Percentiles rank a stretch among this genome's conserved stretches.
phyloP scores from a whole-genome alignment of 2,329 filamentous ascomycete genomes.

The Ceratocystis cubensis region DNA sequence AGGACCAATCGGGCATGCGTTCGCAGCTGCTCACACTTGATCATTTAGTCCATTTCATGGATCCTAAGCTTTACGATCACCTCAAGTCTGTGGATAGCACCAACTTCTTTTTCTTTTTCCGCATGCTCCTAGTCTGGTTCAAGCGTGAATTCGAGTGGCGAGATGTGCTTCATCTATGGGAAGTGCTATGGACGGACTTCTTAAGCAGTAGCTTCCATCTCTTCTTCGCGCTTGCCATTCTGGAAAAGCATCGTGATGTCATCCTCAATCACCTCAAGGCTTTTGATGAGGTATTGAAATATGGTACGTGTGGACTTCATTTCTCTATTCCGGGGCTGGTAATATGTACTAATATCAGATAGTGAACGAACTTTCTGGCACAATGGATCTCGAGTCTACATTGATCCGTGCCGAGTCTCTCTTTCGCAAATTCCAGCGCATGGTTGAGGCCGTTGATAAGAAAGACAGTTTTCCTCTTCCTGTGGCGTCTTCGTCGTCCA shows the following conservation, averaged over 20 bases:
- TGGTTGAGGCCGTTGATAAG: conserved; percentile 84
- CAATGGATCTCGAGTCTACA: conserved; percentile 78
- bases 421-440: conserved; percentile 75
- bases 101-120: conserved; percentile 99
- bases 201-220: conserved; percentile 82
- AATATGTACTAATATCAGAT: conserved; percentile 9
- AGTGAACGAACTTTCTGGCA: conserved; percentile 93
- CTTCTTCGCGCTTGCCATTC: conserved; percentile 82
- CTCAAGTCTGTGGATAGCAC: conserved; percentile 84
- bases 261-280: conserved; percentile 90
- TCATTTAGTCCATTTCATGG: conserved; percentile 91
- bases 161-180: conserved; percentile 82
- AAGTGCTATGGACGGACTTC: conserved; percentile 87
- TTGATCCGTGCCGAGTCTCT: conserved; percentile 79
- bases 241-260: conserved; percentile 91
- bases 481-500: conserved; percentile 22
- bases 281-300: conserved; percentile 96
- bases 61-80: conserved; percentile 85
- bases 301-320: conserved; percentile 45
- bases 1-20: conserved; percentile 93
- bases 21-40: conserved; percentile 81
- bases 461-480: conserved; percentile 65
- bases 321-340: background rate
- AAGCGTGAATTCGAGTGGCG: conserved; percentile 91
- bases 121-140: conserved; percentile 97